phyloP scores from a whole-genome alignment of 176 grass and related monocot genomes.

The Musa schizocarpa region DNA sequence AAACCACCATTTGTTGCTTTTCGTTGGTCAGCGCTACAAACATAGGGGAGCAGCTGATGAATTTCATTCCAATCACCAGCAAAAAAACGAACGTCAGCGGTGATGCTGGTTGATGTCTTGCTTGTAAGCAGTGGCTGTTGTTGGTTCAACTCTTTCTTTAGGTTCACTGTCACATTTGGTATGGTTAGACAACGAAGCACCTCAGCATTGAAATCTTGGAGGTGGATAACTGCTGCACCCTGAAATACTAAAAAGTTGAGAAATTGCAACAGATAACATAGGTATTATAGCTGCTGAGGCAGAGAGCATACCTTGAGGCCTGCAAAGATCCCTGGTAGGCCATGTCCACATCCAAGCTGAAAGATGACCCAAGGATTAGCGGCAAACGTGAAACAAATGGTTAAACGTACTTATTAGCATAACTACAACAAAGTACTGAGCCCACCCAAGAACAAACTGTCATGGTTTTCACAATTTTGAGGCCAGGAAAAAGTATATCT shows the following conservation, averaged over 20 bases:
- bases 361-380: conserved; percentile 21
- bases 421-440: background rate
- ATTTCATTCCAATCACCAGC: conserved; percentile 94
- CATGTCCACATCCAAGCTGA: conserved; percentile 95
- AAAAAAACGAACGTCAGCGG: conserved; percentile 52
- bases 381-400: background rate
- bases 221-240: conserved; percentile 77
- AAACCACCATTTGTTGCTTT: conserved; percentile 23
- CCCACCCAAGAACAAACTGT: background rate
- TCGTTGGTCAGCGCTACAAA: conserved; percentile 23
- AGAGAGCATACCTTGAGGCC: conserved; percentile 45
- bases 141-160: conserved; percentile 37
- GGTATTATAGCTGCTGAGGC: conserved; percentile 1
- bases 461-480: background rate
- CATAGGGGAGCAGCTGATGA: conserved; percentile 46
- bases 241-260: conserved; percentile 13
- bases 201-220: conserved; percentile 97
- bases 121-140: background rate
- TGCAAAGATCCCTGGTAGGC: conserved; percentile 78
- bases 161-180: conserved; percentile 77
- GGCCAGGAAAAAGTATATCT: no score
- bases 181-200: conserved; percentile 78
- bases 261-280: background rate
- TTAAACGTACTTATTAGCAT: background rate
- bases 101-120: conserved; percentile 3